Evolutionary conservation across 306 rosid genomes (phyloP).

Genomic region (Glycine tomentella): DNA sequence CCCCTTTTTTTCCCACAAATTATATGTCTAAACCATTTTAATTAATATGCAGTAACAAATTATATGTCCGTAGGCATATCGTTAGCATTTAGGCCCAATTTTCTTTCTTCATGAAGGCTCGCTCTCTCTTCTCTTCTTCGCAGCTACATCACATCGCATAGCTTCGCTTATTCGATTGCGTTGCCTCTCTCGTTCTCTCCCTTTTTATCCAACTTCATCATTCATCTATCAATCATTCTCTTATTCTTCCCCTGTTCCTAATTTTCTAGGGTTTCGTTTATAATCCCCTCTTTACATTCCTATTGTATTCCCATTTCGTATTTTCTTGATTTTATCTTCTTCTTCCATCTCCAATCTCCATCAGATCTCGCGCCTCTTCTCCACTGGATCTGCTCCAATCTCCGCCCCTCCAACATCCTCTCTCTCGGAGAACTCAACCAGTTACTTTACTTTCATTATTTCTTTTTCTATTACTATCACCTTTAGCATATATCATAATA

Average conservation of each 20-base stretch:
- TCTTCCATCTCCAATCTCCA: slow-evolving; percentile 31
- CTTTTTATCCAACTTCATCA: slow-evolving; percentile 36
- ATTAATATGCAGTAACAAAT: too few species aligned
- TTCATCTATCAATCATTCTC: background rate
- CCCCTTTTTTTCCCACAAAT: too few species aligned
- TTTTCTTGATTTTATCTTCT: slow-evolving; percentile 16
- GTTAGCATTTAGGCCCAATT: too few species aligned
- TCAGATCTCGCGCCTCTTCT: slow-evolving; percentile 79
- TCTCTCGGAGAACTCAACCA: slow-evolving; percentile 81
- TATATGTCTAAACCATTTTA: too few species aligned
- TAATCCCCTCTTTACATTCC: slow-evolving; percentile 15
- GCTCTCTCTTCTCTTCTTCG: background rate
- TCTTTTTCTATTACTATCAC: too few species aligned
- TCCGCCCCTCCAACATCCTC: slow-evolving; percentile 89
- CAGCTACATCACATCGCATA: slow-evolving; percentile 17
- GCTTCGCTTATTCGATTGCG: slow-evolving; percentile 38
- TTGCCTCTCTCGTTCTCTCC: slow-evolving; percentile 23
- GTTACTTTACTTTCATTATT: slow-evolving; percentile 50
- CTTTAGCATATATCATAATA: too few species aligned
- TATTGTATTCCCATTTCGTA: background rate
- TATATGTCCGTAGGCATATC: too few species aligned
- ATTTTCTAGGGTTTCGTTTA: slow-evolving; percentile 59
- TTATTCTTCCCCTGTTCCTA: background rate
- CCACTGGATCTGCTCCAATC: slow-evolving; percentile 94
- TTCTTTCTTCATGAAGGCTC: too few species aligned